Evolutionary conservation across 495 filamentous ascomycete species (phyloP), one percentile per base, ranked within the genome.

Genomic region (Penicillium tannophilum): DNA sequence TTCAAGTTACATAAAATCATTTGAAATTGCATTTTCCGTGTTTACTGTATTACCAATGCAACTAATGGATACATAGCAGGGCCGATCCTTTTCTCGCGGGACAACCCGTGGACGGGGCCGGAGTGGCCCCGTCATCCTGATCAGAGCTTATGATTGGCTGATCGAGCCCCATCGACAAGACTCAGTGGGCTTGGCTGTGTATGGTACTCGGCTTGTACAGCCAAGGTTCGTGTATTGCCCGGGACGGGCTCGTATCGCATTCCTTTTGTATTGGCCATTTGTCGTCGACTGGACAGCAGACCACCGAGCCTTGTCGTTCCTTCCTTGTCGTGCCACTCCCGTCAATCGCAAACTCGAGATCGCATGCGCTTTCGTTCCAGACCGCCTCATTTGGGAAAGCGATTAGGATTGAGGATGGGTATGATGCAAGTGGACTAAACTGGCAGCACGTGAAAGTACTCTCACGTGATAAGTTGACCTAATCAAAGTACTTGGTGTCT

Each of bases 91-190:
- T 26, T 48, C 58, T 52, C 43, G 60, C 54, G 59, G 65, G 62
- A 54, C 26, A 60, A 55, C 50, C 64, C 59, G 56, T 62, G 51
- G 52, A 49, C 55, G 64, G 43, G 30, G 44, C 17, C 20, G 51
- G 47, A 36, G 43, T 52, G 64, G 61, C 54, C 61, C 64, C 59
- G 47, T 61, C 62, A 45, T 31, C 2, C 0, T 28, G 65, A 67
- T 65, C 6, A 23, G 5, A 11, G 17, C 12, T 36, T 20, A n/a
- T 65, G 19, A 42, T 64, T 62, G 53, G 62, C 17, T 41, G 45
- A 65, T 67, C 62, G 59, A 20, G 7, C 26, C 12, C 31, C 49
- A 42, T 31, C 14, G 20, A n/a, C 4, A 49, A 6, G 10, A 28
- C n/a, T 43, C 45, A 10, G 31, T 31, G 6, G 23, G 17, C 24